Evolutionary conservation across 2,329 filamentous ascomycete genomes (phyloP).

Genomic region (Simplicillium aogashimaense): DNA sequence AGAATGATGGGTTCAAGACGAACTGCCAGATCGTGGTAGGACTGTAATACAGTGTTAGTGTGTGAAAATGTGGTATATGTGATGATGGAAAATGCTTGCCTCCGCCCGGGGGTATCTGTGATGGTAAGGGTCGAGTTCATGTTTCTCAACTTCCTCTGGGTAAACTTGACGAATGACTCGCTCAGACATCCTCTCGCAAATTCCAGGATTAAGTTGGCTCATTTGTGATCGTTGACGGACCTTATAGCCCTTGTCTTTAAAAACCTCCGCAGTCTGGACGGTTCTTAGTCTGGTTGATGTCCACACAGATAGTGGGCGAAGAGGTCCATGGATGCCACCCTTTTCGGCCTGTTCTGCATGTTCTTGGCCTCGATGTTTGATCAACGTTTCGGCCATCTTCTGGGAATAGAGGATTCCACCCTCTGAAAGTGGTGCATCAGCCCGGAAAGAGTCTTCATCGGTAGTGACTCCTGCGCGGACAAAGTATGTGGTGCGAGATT

Average conservation of each 20-base stretch:
- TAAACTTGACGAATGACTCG: conserved; percentile 69
- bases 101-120: conserved; percentile 93
- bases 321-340: conserved; percentile 55
- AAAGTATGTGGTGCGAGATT: conserved; percentile 88
- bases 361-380: conserved; percentile 78
- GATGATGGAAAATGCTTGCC: conserved; percentile 34
- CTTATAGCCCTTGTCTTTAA: conserved; percentile 73
- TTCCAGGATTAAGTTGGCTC: conserved; percentile 93
- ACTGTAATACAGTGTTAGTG: conserved; percentile 39
- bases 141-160: conserved; percentile 84
- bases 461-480: conserved; percentile 75
- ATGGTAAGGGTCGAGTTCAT: conserved; percentile 91
- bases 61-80: conserved; percentile 5
- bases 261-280: conserved; percentile 75
- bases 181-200: conserved; percentile 90
- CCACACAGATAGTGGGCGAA: conserved; percentile 84
- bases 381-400: conserved; percentile 75
- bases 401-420: conserved; percentile 72
- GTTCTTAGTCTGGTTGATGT: conserved; percentile 86
- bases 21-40: conserved; percentile 97
- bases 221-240: conserved; percentile 90
- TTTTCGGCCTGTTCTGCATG: conserved; percentile 57
- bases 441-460: conserved; percentile 88
- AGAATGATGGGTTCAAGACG: conserved; percentile 95
- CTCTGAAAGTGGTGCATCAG: conserved; percentile 74